Percentiles rank a stretch among this genome's conserved stretches.
Conservation (phyloP, 257 asterid genomes). For the Solanum etuberosum region DNA sequence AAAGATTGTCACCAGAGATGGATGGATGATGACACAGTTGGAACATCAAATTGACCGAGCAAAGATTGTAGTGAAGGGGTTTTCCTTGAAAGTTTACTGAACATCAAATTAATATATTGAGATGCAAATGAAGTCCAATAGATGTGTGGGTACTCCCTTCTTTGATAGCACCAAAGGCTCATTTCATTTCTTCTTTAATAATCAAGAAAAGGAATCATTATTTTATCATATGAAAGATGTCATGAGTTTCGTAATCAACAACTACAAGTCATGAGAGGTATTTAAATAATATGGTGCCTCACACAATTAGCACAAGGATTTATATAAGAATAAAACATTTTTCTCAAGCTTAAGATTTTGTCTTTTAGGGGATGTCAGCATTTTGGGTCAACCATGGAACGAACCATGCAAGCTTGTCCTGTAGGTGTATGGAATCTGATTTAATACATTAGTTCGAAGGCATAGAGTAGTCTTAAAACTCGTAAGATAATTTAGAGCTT, state of each 20-base stretch:
- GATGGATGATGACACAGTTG: background rate
- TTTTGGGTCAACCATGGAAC: background rate
- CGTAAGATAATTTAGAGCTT: background rate
- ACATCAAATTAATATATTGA: background rate
- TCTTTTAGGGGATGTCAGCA: background rate
- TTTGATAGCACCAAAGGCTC: background rate
- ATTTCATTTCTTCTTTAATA: background rate
- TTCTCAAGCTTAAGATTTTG: background rate
- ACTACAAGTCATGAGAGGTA: background rate
- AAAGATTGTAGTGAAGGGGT: no score
- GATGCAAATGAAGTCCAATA: background rate
- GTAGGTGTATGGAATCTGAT: background rate
- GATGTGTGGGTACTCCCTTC: background rate
- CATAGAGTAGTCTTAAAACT: background rate
- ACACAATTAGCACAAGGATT: background rate
- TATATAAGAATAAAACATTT: background rate
- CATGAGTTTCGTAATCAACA: background rate
- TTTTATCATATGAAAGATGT: background rate
- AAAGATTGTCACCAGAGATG: background rate
- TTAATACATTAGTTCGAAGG: background rate
- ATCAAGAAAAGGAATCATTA: background rate
- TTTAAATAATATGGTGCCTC: background rate
- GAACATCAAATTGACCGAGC: background rate
- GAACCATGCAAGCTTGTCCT: background rate
- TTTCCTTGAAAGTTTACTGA: background rate